Evolutionary conservation across 2,329 filamentous ascomycete species (phyloP).

Genomic region (Lachnellula arida): DNA sequence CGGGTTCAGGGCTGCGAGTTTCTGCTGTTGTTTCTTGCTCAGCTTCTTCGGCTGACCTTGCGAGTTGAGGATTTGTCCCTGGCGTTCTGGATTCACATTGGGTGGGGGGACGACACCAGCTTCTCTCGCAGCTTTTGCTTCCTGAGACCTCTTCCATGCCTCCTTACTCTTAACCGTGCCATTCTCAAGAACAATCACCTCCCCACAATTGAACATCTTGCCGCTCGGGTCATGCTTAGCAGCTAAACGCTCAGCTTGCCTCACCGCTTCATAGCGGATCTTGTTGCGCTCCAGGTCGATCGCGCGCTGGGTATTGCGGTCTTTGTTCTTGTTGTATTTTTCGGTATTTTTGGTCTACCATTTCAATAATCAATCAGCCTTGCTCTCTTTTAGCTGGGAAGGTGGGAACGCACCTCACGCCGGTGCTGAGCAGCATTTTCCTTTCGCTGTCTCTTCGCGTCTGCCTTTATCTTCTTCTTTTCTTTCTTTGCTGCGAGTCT

Average conservation of each 20-base stretch:
- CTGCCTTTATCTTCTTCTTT: constrained; percentile 27
- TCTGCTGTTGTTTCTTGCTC: constrained; percentile 20
- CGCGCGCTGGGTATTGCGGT: constrained; percentile 29
- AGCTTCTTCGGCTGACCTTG: not conserved
- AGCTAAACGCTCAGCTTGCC: constrained; percentile 29
- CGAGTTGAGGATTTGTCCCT: not conserved
- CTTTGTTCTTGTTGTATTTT: constrained; percentile 33
- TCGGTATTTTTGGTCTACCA: constrained; percentile 31
- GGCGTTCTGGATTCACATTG: constrained; percentile 9
- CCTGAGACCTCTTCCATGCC: constrained; percentile 11
- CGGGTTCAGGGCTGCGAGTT: constrained; percentile 17
- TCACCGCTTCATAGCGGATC: constrained; percentile 29
- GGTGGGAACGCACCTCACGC: constrained; percentile 15
- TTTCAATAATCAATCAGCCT: constrained; percentile 1
- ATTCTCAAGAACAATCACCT: constrained; percentile 26
- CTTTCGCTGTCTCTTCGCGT: constrained; percentile 26
- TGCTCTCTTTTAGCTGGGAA: not conserved
- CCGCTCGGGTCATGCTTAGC: constrained; percentile 30
- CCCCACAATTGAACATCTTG: constrained; percentile 30
- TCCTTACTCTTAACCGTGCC: constrained; percentile 28
- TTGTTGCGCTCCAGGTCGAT: constrained; percentile 31
- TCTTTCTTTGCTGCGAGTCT: constrained; percentile 21
- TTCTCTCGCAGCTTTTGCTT: constrained; percentile 10
- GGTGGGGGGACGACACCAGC: not conserved
- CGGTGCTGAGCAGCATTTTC: constrained; percentile 23